Conservation (phyloP, 176 grass and related monocot genomes). For the Typha latifolia region DNA sequence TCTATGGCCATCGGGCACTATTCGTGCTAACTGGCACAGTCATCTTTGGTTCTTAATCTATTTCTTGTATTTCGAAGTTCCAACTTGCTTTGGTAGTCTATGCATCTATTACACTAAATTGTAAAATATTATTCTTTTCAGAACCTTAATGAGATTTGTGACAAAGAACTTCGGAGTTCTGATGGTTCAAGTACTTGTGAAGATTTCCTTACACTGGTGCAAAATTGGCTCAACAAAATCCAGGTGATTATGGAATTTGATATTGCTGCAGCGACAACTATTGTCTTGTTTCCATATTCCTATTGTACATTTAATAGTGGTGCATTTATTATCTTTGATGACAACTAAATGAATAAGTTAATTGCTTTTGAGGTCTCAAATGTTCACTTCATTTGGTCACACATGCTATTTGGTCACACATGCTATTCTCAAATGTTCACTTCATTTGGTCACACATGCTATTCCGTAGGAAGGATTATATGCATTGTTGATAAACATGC, state of each 20-base stretch:
- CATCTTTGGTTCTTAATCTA: background rate
- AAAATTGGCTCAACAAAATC: slow-evolving; percentile 64
- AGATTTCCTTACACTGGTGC: slow-evolving; percentile 63
- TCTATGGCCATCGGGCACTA: too few relatives aligned
- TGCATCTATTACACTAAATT: background rate
- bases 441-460: too few relatives aligned
- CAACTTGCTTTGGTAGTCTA: background rate
- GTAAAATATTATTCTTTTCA: background rate
- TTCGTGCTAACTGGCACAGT: too few relatives aligned
- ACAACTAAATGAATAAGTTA: background rate
- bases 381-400: background rate
- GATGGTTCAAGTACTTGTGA: slow-evolving; percentile 65
- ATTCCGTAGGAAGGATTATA: too few relatives aligned
- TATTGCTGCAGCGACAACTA: background rate
- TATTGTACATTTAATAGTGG: background rate
- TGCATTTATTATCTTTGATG: background rate
- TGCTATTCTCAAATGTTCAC: too few relatives aligned
- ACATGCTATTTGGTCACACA: too few relatives aligned
- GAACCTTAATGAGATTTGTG: slow-evolving; percentile 56
- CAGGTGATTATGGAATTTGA: slow-evolving; percentile 29
- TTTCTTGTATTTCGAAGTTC: background rate
- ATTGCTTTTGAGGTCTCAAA: background rate
- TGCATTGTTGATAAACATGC: too few relatives aligned
- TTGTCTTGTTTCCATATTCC: background rate
- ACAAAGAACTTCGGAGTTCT: slow-evolving; percentile 44